A percentile compares a stretch with the other conserved stretches of the same genome.
Conservation (phyloP, 1,139 yeast genomes). For the Scheffersomyces titani region DNA sequence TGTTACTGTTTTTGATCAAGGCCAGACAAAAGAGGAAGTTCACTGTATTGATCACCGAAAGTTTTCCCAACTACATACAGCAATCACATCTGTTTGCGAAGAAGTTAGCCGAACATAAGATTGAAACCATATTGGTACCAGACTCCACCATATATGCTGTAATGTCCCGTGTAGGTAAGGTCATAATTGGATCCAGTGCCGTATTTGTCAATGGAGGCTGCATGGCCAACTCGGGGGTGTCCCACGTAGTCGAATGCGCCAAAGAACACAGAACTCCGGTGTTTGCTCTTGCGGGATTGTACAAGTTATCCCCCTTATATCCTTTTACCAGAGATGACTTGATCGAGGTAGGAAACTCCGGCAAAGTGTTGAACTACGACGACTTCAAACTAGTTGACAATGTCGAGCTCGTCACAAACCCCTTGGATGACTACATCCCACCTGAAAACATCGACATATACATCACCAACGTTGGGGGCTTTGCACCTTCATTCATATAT, state of each 20-base stretch:
- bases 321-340: conserved; percentile 89
- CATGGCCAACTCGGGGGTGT: conserved; percentile 85
- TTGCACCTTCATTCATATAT: conserved; percentile 93
- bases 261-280: conserved; percentile 94
- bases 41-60: conserved; percentile 90
- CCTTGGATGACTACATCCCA: conserved; percentile 87
- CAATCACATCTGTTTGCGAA: conserved; percentile 80
- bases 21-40: conserved; percentile 90
- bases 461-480: conserved; percentile 94
- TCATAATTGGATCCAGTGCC: conserved; percentile 85
- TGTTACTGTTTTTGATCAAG: conserved; percentile 78
- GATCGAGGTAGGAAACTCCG: conserved; percentile 92
- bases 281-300: conserved; percentile 90
- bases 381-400: conserved; percentile 66
- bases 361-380: conserved; percentile 72
- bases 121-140: conserved; percentile 89
- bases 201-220: conserved; percentile 98
- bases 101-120: conserved; percentile 78
- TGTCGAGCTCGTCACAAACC: conserved; percentile 81
- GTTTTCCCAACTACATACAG: conserved; percentile 81
- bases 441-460: conserved; percentile 95
- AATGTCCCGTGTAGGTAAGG: conserved; percentile 97
- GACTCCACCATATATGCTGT: conserved; percentile 92
- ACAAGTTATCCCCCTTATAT: conserved; percentile 88
- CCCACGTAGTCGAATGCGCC: conserved; percentile 94